phyloP scores from a whole-genome alignment of 2,329 filamentous ascomycete genomes.

The Diaporthe destruens region DNA sequence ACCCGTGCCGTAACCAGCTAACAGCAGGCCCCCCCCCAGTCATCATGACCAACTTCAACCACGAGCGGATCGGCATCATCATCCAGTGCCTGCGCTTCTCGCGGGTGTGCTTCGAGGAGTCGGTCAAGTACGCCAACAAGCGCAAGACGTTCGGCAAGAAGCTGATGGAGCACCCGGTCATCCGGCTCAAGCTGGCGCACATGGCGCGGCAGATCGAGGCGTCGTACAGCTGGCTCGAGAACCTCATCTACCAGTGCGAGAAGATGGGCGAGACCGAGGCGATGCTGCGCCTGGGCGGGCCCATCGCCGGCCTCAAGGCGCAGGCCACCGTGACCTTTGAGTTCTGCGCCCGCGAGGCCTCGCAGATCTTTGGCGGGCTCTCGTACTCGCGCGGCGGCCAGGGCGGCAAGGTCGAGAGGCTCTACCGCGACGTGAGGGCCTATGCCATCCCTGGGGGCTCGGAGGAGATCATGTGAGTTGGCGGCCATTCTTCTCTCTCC shows the following conservation, averaged over 20 bases:
- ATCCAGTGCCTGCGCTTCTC: constrained; percentile 97
- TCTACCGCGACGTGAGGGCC: constrained; percentile 95
- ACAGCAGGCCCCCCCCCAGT: constrained; percentile 60
- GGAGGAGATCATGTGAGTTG: constrained; percentile 82
- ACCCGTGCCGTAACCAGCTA: constrained; percentile 11
- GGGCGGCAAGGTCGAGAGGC: constrained; percentile 92
- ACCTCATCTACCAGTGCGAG: constrained; percentile 91
- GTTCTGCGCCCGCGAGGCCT: constrained; percentile 96
- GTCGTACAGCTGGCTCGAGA: constrained; percentile 97
- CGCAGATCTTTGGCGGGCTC: constrained; percentile 96
- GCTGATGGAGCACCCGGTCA: constrained; percentile 96
- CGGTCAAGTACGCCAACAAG: constrained; percentile 97
- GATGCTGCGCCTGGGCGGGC: constrained; percentile 94
- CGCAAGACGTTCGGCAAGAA: constrained; percentile 96
- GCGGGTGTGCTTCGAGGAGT: constrained; percentile 97
- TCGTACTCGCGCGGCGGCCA: constrained; percentile 94
- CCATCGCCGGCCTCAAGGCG: constrained; percentile 93
- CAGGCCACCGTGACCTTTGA: constrained; percentile 96
- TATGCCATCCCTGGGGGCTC: constrained; percentile 93
- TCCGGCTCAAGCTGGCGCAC: constrained; percentile 96
- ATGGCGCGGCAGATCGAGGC: constrained; percentile 99
- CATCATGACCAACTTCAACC: constrained; percentile 99
- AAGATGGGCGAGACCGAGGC: constrained; percentile 95
- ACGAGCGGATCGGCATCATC: constrained; percentile 98
- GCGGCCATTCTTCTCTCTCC: not conserved